phyloP scores from a whole-genome alignment of 108 stramenopile species.

The Mayamaea pseudoterrestris region DNA sequence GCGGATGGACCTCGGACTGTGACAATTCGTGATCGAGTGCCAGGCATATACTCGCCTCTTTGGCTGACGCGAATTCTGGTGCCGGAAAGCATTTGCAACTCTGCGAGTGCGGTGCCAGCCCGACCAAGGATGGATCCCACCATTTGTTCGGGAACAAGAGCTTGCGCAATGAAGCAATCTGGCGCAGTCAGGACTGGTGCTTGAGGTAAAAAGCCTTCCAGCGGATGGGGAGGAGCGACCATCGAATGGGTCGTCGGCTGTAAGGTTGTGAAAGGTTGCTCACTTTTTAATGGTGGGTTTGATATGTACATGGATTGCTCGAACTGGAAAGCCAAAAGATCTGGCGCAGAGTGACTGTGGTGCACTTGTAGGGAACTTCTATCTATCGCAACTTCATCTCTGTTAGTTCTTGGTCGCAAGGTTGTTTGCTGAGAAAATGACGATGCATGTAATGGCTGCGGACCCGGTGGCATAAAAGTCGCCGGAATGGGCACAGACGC shows the following conservation, averaged over 20 bases:
- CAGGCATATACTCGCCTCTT: slow-evolving; percentile 56
- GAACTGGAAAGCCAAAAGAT: slow-evolving; percentile 29
- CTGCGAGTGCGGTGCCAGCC: slow-evolving; percentile 47
- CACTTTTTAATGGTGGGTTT: no score
- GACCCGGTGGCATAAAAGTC: no score
- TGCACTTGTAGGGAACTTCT: no score
- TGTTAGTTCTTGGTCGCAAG: no score
- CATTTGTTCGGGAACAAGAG: slow-evolving; percentile 51
- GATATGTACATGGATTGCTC: slow-evolving; percentile 21
- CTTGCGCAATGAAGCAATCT: slow-evolving; percentile 17
- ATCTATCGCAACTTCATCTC: no score
- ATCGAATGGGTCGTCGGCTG: not conserved
- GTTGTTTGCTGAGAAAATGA: no score
- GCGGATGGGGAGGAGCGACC: not conserved
- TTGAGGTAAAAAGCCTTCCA: slow-evolving; percentile 1
- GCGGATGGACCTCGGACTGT: slow-evolving; percentile 57
- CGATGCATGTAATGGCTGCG: no score
- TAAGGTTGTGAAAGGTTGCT: not conserved
- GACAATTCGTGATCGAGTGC: slow-evolving; percentile 60
- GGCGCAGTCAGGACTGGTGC: not conserved
- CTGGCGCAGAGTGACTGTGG: slow-evolving; percentile 28
- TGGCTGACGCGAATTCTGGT: slow-evolving; percentile 62
- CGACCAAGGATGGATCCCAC: slow-evolving; percentile 62
- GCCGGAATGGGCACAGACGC: no score
- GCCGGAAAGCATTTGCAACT: slow-evolving; percentile 41